A percentile compares a stretch with the other conserved stretches of the same genome.
Conservation (phyloP, 1,284 basidiomycete genomes). For the Ustilago esculenta region DNA sequence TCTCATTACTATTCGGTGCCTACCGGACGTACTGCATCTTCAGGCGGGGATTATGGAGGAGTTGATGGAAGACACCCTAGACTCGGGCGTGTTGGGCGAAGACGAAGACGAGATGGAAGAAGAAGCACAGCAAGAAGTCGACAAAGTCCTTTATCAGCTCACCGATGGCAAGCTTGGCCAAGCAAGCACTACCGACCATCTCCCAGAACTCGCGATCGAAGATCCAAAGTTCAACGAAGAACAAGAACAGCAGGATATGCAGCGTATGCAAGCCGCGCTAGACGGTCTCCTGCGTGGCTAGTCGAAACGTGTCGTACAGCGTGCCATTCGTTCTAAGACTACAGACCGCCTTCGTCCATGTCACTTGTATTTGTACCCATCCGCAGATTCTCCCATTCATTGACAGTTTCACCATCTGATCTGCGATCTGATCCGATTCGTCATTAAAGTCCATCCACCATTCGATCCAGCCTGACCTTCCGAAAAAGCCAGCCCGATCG, state of each 20-base stretch:
- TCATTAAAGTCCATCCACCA: no score
- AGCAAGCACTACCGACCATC: constrained; percentile 49
- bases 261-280: constrained; percentile 63
- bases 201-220: constrained; percentile 52
- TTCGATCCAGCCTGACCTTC: no score
- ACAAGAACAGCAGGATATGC: constrained; percentile 57
- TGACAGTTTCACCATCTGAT: no score
- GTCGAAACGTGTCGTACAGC: no score
- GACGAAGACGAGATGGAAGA: constrained; percentile 95
- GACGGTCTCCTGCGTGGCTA: constrained; percentile 62
- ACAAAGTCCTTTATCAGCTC: constrained; percentile 93
- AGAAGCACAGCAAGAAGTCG: constrained; percentile 95
- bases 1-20: no score
- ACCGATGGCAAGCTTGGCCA: constrained; percentile 83
- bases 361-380: constrained; percentile 13
- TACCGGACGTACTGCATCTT: not conserved
- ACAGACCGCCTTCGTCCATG: not conserved
- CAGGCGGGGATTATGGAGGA: constrained; percentile 69
- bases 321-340: no score
- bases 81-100: constrained; percentile 67
- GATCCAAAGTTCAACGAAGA: constrained; percentile 44
- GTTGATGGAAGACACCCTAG: constrained; percentile 69
- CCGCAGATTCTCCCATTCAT: no score
- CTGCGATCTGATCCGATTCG: no score
- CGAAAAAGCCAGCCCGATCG: no score